phyloP scores from a whole-genome alignment of 2,329 filamentous ascomycete genomes.

The Catunica adiposa region DNA sequence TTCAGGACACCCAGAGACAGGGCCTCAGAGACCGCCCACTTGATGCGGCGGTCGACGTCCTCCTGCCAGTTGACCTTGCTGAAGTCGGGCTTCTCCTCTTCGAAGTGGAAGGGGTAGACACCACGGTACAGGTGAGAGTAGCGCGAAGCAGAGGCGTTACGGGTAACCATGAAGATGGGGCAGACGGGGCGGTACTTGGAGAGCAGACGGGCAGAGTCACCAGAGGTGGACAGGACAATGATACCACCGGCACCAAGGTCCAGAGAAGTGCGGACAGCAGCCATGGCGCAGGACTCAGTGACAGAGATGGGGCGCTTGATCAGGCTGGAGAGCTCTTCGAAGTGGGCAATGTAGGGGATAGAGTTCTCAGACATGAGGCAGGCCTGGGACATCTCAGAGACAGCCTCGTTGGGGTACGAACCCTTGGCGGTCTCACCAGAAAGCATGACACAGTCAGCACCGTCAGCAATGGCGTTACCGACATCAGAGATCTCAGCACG shows the following conservation, averaged over 20 bases:
- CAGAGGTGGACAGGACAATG: conserved; percentile 88
- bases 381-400: conserved; percentile 95
- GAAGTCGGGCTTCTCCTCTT: conserved; percentile 89
- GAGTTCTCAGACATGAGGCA: conserved; percentile 94
- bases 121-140: conserved; percentile 94
- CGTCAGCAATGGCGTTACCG: conserved; percentile 88
- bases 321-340: conserved; percentile 81
- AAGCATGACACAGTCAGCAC: conserved; percentile 98
- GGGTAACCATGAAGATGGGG: conserved; percentile 98
- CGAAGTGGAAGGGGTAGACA: conserved; percentile 94
- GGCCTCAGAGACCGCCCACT: conserved; percentile 85
- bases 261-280: conserved; percentile 84
- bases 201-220: conserved; percentile 81
- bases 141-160: conserved; percentile 66
- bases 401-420: conserved; percentile 78
- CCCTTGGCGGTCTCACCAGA: conserved; percentile 99
- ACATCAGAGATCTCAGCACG: conserved; percentile 98
- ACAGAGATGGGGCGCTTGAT: conserved; percentile 71
- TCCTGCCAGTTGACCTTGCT: conserved; percentile 89
- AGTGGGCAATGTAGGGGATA: conserved; percentile 91
- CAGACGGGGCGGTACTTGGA: conserved; percentile 98
- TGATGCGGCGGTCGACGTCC: conserved; percentile 92
- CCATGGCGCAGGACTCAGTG: conserved; percentile 90
- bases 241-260: conserved; percentile 95
- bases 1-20: conserved; percentile 63